These are phyloP conservation scores for Aspergillus sp. DNA, from an alignment of 2,329 filamentous ascomycete species.

Conservation along the genomic window DNA sequence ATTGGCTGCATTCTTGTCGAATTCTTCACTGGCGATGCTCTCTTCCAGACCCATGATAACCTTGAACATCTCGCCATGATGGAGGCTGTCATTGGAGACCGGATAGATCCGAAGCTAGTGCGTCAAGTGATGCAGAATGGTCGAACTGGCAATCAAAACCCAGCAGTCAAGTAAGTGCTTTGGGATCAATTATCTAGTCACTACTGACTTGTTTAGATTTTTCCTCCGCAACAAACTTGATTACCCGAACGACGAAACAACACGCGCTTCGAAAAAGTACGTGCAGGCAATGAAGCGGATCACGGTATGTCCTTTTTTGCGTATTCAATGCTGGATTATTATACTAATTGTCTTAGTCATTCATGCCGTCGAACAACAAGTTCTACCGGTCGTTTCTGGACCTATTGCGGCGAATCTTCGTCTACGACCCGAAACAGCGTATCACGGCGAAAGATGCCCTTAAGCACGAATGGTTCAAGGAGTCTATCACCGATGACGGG, in stretches of 20 bases:
- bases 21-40: conserved; percentile 66
- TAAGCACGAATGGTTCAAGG: conserved; percentile 67
- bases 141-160: conserved; percentile 50
- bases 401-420: conserved; percentile 62
- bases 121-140: conserved; percentile 52
- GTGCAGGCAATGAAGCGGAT: conserved; percentile 68
- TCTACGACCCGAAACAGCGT: conserved; percentile 65
- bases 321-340: too few relatives aligned
- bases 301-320: conserved; percentile 46
- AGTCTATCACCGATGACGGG: conserved; percentile 63
- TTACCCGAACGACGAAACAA: conserved; percentile 64
- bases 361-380: conserved; percentile 58
- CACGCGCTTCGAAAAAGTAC: conserved; percentile 64
- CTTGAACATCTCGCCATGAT: conserved; percentile 69
- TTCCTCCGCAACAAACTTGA: conserved; percentile 59
- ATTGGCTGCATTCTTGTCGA: conserved; percentile 68
- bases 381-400: conserved; percentile 66
- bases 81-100: conserved; percentile 60
- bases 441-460: conserved; percentile 65
- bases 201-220: conserved; percentile 47
- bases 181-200: conserved; percentile 12
- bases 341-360: conserved; percentile 51
- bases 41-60: conserved; percentile 69
- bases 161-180: conserved; percentile 55
- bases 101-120: conserved; percentile 57